Percentiles rank a stretch among this genome's conserved stretches.
Evolutionary conservation across 2,329 filamentous ascomycete genomes (phyloP).

Genomic region (Neoarthrinium moseri): DNA sequence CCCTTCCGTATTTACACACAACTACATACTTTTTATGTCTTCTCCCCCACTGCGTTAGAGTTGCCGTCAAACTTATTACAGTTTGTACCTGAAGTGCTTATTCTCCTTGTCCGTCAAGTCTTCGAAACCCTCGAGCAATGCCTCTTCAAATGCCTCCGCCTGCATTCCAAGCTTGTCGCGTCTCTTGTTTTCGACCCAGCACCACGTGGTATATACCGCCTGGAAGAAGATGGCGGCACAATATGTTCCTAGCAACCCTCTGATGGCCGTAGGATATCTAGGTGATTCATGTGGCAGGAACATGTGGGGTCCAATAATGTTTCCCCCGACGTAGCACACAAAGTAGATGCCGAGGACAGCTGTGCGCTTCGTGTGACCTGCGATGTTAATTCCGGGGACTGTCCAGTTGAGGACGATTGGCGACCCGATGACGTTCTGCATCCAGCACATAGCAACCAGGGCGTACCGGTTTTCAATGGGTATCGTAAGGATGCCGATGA

Average conservation of each 20-base stretch:
- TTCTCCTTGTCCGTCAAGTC: slow-evolving; percentile 22
- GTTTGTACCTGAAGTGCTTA: slow-evolving; percentile 19
- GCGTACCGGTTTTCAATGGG: slow-evolving; percentile 41
- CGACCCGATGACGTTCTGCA: slow-evolving; percentile 48
- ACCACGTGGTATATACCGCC: slow-evolving; percentile 16
- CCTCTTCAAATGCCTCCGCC: slow-evolving; percentile 13
- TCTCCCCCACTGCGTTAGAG: neutral
- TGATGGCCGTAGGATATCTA: slow-evolving; percentile 19
- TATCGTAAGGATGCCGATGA: slow-evolving; percentile 49
- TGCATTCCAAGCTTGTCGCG: slow-evolving; percentile 14
- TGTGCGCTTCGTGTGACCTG: slow-evolving; percentile 51
- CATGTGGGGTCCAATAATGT: slow-evolving; percentile 40
- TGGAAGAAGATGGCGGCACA: slow-evolving; percentile 16
- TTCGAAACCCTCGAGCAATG: slow-evolving; percentile 18
- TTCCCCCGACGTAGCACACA: slow-evolving; percentile 45
- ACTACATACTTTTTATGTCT: neutral
- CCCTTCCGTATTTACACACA: too few species aligned
- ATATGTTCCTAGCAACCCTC: slow-evolving; percentile 17
- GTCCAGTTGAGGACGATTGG: slow-evolving; percentile 53
- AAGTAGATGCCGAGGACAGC: slow-evolving; percentile 50
- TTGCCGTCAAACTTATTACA: slow-evolving; percentile 6
- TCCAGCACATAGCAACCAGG: slow-evolving; percentile 51
- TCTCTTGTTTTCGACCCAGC: slow-evolving; percentile 17
- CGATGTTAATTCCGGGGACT: slow-evolving; percentile 42
- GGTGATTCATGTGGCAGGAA: slow-evolving; percentile 16